Percentiles rank a stretch among this genome's conserved stretches.
These are phyloP conservation scores for Sphagnum tenellum DNA, from an alignment of 225 moss, liverwort and hornwort genomes.

Conservation along the genomic window DNA sequence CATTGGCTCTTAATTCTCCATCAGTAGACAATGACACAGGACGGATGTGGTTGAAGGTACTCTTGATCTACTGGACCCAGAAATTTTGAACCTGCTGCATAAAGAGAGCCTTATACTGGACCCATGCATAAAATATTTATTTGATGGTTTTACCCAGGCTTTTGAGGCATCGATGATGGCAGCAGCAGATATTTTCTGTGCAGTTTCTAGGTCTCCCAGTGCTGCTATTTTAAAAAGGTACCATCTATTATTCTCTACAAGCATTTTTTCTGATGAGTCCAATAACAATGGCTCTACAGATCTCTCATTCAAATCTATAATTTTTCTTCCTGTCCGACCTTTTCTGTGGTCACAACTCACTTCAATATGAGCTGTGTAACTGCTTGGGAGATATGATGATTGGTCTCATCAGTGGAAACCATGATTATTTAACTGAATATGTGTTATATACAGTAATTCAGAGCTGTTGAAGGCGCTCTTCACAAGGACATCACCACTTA, in stretches of 20 bases:
- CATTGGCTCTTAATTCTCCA: conserved; percentile 51
- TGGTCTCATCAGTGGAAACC: no score
- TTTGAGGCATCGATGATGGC: conserved; percentile 74
- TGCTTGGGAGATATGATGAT: no score
- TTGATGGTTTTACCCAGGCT: conserved; percentile 22
- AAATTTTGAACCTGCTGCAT: no score
- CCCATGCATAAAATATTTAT: background rate
- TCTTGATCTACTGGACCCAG: no score
- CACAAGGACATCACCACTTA: conserved; percentile 60
- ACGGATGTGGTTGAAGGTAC: conserved; percentile 80
- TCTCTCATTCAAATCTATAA: no score
- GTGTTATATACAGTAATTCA: conserved; percentile 42
- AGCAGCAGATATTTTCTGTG: conserved; percentile 79
- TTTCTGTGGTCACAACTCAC: no score
- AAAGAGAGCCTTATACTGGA: background rate
- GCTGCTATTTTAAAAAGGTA: conserved; percentile 81
- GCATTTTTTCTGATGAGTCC: no score
- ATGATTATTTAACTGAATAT: no score
- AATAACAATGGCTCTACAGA: no score
- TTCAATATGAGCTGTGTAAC: no score
- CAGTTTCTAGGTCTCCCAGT: conserved; percentile 66
- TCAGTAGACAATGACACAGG: conserved; percentile 64
- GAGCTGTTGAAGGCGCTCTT: conserved; percentile 70
- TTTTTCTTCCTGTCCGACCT: no score
- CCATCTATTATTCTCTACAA: background rate